A percentile compares a stretch with the other conserved stretches of the same genome.
Evolutionary conservation across 1,139 yeast genomes (phyloP).

Genomic region (Suzukiozyma palmioleophila): DNA sequence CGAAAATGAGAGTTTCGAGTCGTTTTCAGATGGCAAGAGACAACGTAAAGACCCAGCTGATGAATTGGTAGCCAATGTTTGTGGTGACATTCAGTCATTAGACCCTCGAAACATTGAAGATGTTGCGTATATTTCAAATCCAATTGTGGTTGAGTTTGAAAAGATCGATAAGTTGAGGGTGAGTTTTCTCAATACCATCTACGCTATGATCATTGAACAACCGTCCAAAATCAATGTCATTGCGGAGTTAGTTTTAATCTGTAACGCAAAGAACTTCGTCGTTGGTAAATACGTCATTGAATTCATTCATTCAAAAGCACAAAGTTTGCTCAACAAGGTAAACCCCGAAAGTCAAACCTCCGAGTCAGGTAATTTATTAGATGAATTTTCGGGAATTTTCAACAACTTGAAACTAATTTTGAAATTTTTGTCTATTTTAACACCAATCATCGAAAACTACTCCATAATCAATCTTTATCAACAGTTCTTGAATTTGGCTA

Average conservation of each 20-base stretch:
- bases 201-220: slow-evolving; percentile 75
- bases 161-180: slow-evolving; percentile 58
- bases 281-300: slow-evolving; percentile 72
- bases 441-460: slow-evolving; percentile 55
- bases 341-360: not conserved
- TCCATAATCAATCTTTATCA: slow-evolving; percentile 49
- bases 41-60: slow-evolving; percentile 40
- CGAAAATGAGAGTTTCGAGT: slow-evolving; percentile 21
- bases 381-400: slow-evolving; percentile 61
- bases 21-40: slow-evolving; percentile 22
- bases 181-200: slow-evolving; percentile 58
- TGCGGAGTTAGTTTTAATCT: slow-evolving; percentile 64
- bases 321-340: slow-evolving; percentile 42
- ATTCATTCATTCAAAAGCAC: slow-evolving; percentile 60
- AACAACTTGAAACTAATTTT: slow-evolving; percentile 65
- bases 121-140: slow-evolving; percentile 61
- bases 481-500: slow-evolving; percentile 53
- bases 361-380: slow-evolving; percentile 11
- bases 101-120: slow-evolving; percentile 70
- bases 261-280: slow-evolving; percentile 61
- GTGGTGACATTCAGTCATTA: slow-evolving; percentile 57
- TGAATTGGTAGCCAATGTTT: slow-evolving; percentile 39
- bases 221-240: slow-evolving; percentile 82
- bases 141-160: slow-evolving; percentile 65
- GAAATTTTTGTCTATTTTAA: slow-evolving; percentile 63